These are phyloP conservation scores for Colletotrichum plurivorum DNA, from an alignment of 2,329 filamentous ascomycete genomes.

Conservation along the genomic window DNA sequence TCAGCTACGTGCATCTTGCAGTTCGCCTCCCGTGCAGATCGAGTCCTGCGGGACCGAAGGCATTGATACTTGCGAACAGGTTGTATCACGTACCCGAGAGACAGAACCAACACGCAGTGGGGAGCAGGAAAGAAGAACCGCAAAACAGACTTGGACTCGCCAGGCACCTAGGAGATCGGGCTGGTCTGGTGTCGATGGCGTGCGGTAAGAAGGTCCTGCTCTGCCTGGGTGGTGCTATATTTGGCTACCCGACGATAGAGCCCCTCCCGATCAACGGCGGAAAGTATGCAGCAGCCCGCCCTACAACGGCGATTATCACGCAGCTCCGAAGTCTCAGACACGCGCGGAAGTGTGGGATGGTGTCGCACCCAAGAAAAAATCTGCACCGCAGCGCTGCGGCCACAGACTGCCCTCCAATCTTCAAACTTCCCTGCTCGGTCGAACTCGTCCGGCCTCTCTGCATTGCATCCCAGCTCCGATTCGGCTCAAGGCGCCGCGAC, in stretches of 20 bases:
- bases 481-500: slow-evolving; percentile 8
- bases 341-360: slow-evolving; percentile 24
- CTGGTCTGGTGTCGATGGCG: slow-evolving; percentile 28
- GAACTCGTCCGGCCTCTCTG: slow-evolving; percentile 30
- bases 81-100: slow-evolving; percentile 6
- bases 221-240: slow-evolving; percentile 22
- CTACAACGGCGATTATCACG: slow-evolving; percentile 30
- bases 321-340: slow-evolving; percentile 39
- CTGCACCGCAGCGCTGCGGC: slow-evolving; percentile 3
- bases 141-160: slow-evolving; percentile 29
- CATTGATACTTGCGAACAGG: slow-evolving; percentile 22
- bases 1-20: slow-evolving; percentile 22
- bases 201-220: too few species aligned
- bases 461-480: slow-evolving; percentile 28
- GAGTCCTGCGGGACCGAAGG: slow-evolving; percentile 13
- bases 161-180: slow-evolving; percentile 9
- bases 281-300: neutral
- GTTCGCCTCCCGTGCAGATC: slow-evolving; percentile 26
- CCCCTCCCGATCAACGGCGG: slow-evolving; percentile 15
- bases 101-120: neutral
- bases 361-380: slow-evolving; percentile 29
- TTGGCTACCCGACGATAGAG: slow-evolving; percentile 20
- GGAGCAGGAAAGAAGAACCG: slow-evolving; percentile 1
- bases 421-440: slow-evolving; percentile 12
- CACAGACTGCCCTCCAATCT: slow-evolving; percentile 1